Base-by-base conservation (phyloP, 2,329 filamentous ascomycete species). In the Fusarium domesticum region DNA sequence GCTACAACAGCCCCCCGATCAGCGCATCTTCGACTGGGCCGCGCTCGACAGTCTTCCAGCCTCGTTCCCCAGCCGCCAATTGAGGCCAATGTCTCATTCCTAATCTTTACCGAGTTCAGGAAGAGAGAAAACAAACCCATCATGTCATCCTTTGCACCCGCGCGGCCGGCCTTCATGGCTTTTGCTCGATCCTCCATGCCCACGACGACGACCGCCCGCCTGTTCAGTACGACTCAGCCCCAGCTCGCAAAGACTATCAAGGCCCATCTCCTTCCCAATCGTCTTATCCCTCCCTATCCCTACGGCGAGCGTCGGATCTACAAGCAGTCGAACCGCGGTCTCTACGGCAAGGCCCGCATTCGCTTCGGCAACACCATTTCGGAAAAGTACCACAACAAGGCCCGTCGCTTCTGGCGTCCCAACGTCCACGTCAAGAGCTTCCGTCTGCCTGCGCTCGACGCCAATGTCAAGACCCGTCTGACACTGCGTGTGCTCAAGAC, bases 311-410 rank as follows among this genome's bases (percentile, higher is more conserved):
- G 84, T 44, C 73, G 65, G 51, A 71, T 83, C 54, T 93, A 87
- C 77, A 91, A 92, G 71, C 88, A 93, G 69, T 83, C 84, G 57
- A 88, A 90, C 73, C 75, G 72, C 46, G 85, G 85, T 35, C 81
- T 90, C 7, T 89, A 87, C 70, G 88, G 84, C 57, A 70, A 70
- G 32, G 73, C 81, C 52, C 81, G 81, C 60, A 85, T 91, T 63
- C 86, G 83, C 39, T 89, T 86, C 68, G 88, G 88, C 64, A 90
- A 92, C 78, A 85, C 80, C 56, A 82, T 92, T 39, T 81, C 90
- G 28, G 82, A 81, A 35, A 73, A 78, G 56, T 76, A 82, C 58
- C 78, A 84, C 61, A 77, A 83, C 63, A 91, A 89, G 71, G 83
- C 83, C 39, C 79, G 83, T 36, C 80, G 87, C 45, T 71, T 75